Base-by-base conservation (phyloP, 176 grass and related monocot species). In the Zea luxurians region DNA sequence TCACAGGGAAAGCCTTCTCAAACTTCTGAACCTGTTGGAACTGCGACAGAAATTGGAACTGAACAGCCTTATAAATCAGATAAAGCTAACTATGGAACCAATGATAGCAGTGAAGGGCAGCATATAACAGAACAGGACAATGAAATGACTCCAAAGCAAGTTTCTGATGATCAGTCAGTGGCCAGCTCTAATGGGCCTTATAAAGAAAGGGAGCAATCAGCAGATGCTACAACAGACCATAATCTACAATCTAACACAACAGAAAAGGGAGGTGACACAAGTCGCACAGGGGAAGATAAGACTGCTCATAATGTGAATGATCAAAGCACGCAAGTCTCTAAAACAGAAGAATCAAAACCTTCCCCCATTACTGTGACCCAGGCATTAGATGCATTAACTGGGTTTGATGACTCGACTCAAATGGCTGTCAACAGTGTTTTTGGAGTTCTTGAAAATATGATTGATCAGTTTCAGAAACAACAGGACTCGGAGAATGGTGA, bases 371-470 rank as follows among this genome's bases (percentile, higher is more conserved):
- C 77, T 86, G 75, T 97, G 48, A 83, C 77, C 77, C 91, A 94
- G 18, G 95, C 91, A 50, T 88, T 97, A 73, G 87, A 97, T 88
- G 95, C 95, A 75, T 84, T 97, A 83, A 94, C 89, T 81, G 95
- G 89, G 80, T 87, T 97, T 90, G 95, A 97, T 88, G 95, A 97
- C 77, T 97, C 95, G 9, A 94, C 91, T 74, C 95, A 97, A 82
- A 81, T 97, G 87, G 91, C 95, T 70, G 95, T 97, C 80, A 97
- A 88, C 21, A 97, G 83, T 88, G 95, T 94, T 38, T 97, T 97
- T 69, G 95, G 95, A 71, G 91, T 94, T 71, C 10, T 97, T 60
- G 95, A 97, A 74, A 90, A 90, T 83, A 94, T 97, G 87, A 94
- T 97, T 36, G 91, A 94, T 46, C 91, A 89, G 65, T 86, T 89